Evolutionary conservation across 2,329 filamentous ascomycete genomes (phyloP).

Genomic region (Fusarium hostae): DNA sequence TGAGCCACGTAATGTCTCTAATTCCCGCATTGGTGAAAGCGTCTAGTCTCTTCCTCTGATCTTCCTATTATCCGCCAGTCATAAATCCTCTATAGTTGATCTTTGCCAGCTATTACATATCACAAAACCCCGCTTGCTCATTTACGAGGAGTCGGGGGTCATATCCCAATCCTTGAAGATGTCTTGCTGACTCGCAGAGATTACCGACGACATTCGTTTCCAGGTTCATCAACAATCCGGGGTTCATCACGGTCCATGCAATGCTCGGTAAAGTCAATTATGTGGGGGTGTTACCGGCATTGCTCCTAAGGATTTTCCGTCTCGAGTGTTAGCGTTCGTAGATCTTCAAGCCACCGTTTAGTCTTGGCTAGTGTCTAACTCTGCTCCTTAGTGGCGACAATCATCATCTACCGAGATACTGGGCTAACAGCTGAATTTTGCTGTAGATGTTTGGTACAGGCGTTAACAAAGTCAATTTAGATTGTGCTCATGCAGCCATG

Average conservation of each 20-base stretch:
- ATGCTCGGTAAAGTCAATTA: neutral
- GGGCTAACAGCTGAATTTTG: neutral
- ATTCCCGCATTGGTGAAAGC: neutral
- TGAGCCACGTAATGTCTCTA: neutral
- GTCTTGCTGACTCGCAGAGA: neutral
- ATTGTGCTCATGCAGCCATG: neutral
- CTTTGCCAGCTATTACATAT: neutral
- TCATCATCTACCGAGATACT: neutral
- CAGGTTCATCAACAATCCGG: neutral
- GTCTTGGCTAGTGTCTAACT: neutral
- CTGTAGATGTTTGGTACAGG: neutral
- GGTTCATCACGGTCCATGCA: neutral
- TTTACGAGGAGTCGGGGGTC: neutral
- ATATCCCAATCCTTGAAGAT: neutral
- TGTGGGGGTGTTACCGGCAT: neutral
- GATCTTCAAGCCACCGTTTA: constrained; percentile 1
- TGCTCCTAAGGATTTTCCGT: neutral
- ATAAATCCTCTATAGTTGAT: neutral
- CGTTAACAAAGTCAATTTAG: neutral
- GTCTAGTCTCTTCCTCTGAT: neutral
- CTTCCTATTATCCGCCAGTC: neutral
- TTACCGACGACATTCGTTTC: neutral
- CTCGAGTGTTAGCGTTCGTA: neutral
- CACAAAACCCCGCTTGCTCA: too few relatives aligned
- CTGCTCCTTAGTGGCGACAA: neutral